Base-by-base conservation (phyloP, 495 filamentous ascomycete genomes). In the Podospora sp. region DNA sequence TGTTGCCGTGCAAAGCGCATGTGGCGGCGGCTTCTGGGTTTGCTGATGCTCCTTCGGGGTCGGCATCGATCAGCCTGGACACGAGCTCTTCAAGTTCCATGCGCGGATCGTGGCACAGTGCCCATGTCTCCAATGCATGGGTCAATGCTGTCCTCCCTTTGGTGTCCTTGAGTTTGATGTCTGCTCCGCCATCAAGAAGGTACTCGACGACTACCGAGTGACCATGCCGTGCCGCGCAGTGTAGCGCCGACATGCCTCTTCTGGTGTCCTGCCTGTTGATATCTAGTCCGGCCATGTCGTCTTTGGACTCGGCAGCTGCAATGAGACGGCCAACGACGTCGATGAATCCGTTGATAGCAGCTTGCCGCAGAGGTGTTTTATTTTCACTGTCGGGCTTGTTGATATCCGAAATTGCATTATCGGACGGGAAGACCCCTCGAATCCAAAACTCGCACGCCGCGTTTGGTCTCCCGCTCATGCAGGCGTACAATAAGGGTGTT, bases 111-210 rank as follows among this genome's bases (percentile, higher is more conserved):
- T 66, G 62, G 20, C 60, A 49, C 16, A 72, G 22, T 12, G 69
- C 53, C 73, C 71, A 75, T 26, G 66, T 64, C 12, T 72, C 67
- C 59, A 71, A 68, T n/a, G 71, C 69, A 46, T 68, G 69, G 1
- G 55, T 24, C 24, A 73, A 56, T 14, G 72, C 53, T 20, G 68
- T 66, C 14, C 60, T 53, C 16, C 25, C 33, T 2, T 63, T 14
- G 6, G 12, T 8, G 63, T 72, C 69, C 50, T 12, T 16, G 55
- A 68, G 35, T 22, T 26, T 49, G 18, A 60, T 22, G 51, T 64
- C 58, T 24, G 68, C 65, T 14, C 40, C 35, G 22, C 61, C 61
- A 27, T 49, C 35, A 8, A 72, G 59, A 16, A 74, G 46, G n/a
- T 62, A 36, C 0, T 22, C 50, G 1, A 75, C 71, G 40, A 57